Evolutionary conservation across 2,329 filamentous ascomycete species (phyloP), one percentile per base, ranked within the genome.

Genomic region (Sporothrix euskadiensis): DNA sequence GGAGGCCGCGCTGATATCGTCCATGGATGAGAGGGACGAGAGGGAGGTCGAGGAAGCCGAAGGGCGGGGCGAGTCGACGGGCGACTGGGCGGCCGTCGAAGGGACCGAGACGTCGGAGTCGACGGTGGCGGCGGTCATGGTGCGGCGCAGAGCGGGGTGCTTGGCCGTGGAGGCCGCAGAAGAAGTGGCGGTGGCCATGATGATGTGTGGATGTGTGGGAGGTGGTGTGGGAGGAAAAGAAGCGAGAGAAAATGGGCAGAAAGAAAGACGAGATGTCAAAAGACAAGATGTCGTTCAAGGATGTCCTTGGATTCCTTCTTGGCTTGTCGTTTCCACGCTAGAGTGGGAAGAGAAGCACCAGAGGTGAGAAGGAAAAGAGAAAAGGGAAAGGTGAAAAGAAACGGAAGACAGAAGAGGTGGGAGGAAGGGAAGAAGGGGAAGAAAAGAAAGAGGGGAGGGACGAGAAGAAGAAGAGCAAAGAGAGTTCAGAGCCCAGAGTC

Each of bases 31-130:
- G 81, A 98, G 87, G 35, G 96, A 98, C 12, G 95, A 98, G 75
- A 98, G 88, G 3, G 96, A 98, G 3, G 95, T 97, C 54, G 92
- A 93, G 8, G 96, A 98, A 65, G 94, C 85, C 26, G 89, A 91
- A 39, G 79, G 84, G 66, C 86, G 84, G 56, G 89, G 89, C 14
- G 88, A 90, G 79, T 90, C 88, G 73, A 81, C 81, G 35, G 89
- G 89, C 3, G 88, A 89, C 69, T 84, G 87, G 59, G 83, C 83
- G 73, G 87, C 85, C 14, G 89, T 89, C 4, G 87, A 87, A 72
- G 88, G 87, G 1, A 82, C 80, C 26, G 85, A 86, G 71, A 83
- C 80, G 77, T 85, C 86, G 70, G 82, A 82, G 61, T 84, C 82
- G 30, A 77, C 71, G 16, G 82, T 82, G 72, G 79, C 80, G 14